Conservation (phyloP, 2,329 filamentous ascomycete species). For the Pseudocercospora fuligena region DNA sequence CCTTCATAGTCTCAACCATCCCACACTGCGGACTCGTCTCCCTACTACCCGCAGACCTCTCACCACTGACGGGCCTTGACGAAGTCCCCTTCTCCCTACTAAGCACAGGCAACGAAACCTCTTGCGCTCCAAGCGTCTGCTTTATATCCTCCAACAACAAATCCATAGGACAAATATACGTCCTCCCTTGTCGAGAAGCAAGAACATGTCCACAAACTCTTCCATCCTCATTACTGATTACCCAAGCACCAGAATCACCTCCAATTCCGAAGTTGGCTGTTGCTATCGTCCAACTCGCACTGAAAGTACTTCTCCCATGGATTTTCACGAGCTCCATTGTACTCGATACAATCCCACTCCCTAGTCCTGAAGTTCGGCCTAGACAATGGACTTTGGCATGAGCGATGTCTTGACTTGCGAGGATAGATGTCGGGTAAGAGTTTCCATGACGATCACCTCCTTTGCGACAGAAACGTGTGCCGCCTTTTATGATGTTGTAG, state of each 20-base stretch:
- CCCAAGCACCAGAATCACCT: slow-evolving; percentile 92
- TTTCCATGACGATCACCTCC: slow-evolving; percentile 40
- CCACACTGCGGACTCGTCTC: slow-evolving; percentile 15
- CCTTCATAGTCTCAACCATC: slow-evolving; percentile 28
- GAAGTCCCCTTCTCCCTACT: slow-evolving; percentile 33
- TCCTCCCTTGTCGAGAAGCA: slow-evolving; percentile 73
- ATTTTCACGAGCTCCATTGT: slow-evolving; percentile 86
- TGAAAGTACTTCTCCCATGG: slow-evolving; percentile 79
- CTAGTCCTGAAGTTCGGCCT: slow-evolving; percentile 82
- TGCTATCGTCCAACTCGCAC: slow-evolving; percentile 67
- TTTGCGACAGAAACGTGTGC: slow-evolving; percentile 44
- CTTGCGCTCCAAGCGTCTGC: slow-evolving; percentile 71
- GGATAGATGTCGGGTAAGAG: slow-evolving; percentile 55
- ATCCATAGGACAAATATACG: slow-evolving; percentile 96
- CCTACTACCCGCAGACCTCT: slow-evolving; percentile 6
- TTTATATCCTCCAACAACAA: slow-evolving; percentile 84
- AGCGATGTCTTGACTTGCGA: slow-evolving; percentile 66
- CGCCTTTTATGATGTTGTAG: slow-evolving; percentile 71
- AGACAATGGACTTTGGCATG: slow-evolving; percentile 84
- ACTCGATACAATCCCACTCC: slow-evolving; percentile 76
- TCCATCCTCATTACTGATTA: slow-evolving; percentile 79
- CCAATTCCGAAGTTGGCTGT: slow-evolving; percentile 69
- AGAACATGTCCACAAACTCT: slow-evolving; percentile 87
- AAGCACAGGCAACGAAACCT: slow-evolving; percentile 73
- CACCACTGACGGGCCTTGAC: slow-evolving; percentile 11